Evolutionary conservation across 2,329 filamentous ascomycete species (phyloP).

Genomic region (Hymenoscyphus fraxineus): DNA sequence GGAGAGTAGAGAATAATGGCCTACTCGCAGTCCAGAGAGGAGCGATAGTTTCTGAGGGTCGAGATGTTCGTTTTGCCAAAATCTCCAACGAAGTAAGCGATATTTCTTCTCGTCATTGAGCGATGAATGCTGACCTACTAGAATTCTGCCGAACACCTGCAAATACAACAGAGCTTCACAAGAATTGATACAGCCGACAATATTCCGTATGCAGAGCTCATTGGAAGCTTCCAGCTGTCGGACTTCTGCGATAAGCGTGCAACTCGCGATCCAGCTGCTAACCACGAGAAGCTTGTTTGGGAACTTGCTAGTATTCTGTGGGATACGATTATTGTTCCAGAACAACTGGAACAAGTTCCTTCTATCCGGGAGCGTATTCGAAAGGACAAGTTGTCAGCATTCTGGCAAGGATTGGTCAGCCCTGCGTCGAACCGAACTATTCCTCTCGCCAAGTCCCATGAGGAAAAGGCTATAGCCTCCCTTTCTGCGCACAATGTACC

Average conservation of each 20-base stretch:
- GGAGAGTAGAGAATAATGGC: conserved; percentile 37
- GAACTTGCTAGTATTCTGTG: conserved; percentile 83
- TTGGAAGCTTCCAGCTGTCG: conserved; percentile 44
- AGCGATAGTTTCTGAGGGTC: conserved; percentile 58
- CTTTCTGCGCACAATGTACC: conserved; percentile 74
- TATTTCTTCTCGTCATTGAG: conserved; percentile 8
- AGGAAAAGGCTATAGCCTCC: conserved; percentile 80
- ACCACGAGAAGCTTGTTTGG: conserved; percentile 77
- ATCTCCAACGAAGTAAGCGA: conserved; percentile 52
- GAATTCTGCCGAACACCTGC: conserved; percentile 53
- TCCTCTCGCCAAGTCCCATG: conserved; percentile 57
- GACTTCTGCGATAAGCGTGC: conserved; percentile 44
- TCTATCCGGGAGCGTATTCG: conserved; percentile 41
- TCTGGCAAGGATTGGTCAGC: conserved; percentile 65
- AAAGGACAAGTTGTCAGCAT: conserved; percentile 63
- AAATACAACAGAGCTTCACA: conserved; percentile 53
- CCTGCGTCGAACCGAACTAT: conserved; percentile 51
- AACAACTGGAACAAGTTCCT: conserved; percentile 38
- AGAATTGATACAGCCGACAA: conserved; percentile 51
- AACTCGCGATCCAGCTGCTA: conserved; percentile 41
- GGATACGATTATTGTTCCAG: conserved; percentile 55
- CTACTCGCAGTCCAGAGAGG: conserved; percentile 52
- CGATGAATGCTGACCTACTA: conserved; percentile 33
- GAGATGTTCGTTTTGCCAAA: conserved; percentile 62
- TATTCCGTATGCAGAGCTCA: conserved; percentile 56